Evolutionary conservation across 306 rosid species (phyloP), one percentile per base, ranked within the genome.

Genomic region (Cucurbita pepo): DNA sequence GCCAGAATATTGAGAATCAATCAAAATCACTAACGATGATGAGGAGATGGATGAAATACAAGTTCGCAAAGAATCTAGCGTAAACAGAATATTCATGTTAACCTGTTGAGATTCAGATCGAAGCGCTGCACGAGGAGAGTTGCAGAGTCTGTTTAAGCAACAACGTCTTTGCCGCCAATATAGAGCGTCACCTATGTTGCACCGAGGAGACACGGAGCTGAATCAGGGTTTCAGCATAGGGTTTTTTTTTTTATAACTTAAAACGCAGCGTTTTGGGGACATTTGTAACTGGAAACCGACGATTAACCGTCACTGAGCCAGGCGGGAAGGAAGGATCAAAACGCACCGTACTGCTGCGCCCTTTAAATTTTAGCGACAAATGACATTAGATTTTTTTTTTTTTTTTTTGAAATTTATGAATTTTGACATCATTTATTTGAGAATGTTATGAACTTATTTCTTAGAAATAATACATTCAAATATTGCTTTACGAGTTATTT

Each of bases 121-220:
- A 44, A 45, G 55, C 1, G 12, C 3, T 34, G 67, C 12, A 30
- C 0, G 65, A 12, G 44, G 66, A 59, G 66, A 60, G 13, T 60
- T 36, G 12, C 4, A 2, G 54, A 65, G 53, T 43, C 40, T 12
- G 72, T 45, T 21, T 43, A 21, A 45, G 55, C 40, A n/a, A 63
- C 48, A 66, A 45, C 38, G 54, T 22, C 38, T 66, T 66, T 66
- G 72, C 54, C 72, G 72, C 70, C 70, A 63, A 66, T 44, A 45
- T 7, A 37, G 10, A 5, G 6, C 36, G 11, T 45, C 30, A 50
- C 56, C 7, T 52, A 15, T n/a, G 52, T 10, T 38, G 70, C 52
- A 63, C 16, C 2, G 51, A n/a, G 36, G 16, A 63, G 16, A 63
- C 51, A 21, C 73, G 44, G 57, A 25, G 11, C 56, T 3, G 18